Base-by-base conservation (phyloP, 2,329 filamentous ascomycete genomes). In the Mollisia scopiformis region DNA sequence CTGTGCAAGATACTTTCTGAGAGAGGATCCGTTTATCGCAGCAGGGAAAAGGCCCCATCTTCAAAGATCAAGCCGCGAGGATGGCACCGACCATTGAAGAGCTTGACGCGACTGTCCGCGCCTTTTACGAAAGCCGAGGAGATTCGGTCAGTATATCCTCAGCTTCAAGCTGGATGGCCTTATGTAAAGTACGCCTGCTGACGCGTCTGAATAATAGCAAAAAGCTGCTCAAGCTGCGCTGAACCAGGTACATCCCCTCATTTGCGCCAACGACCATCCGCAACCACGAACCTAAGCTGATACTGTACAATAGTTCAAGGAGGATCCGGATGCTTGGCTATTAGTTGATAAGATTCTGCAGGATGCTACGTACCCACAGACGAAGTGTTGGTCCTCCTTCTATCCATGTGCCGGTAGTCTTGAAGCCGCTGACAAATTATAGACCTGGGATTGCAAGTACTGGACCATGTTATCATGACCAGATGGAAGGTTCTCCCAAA, bases 381-480 rank as follows among this genome's bases (percentile, higher is more conserved):
- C 95, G 64, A 99, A 99, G 82, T 99, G 92, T 93, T 81, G 73
- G 88, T 82, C 52, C 54, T 37, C 52, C 21, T 58, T 27, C 35
- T 8, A 21, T 30, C 43, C 27, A 35, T 27, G 30, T 50, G 53
- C 21, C 55, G 35, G 39, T 35, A 23, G 23, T 43, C 21, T 55
- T 59, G 28, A 27, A 23, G 43, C 41, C 28, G 59, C 57, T 69
- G 60, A 70, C 66, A 62, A 62, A 68, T 63, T 47, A 66, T 71
- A 96, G 92, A 96, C 77, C 84, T 99, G 72, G 95, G 93, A 57
- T 83, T 99, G 68, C 95, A 99, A 79, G 93, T 99, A 68, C 87
- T 99, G 66, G 95, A 99, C 80, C 93, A 92, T 86, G 94, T 99
- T 68, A 98, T 99, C 76, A 92, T 94, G 88, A 99, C 95, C 69